Evolutionary conservation across 495 filamentous ascomycete species (phyloP).

Genomic region (Penicillium bialowiezense): DNA sequence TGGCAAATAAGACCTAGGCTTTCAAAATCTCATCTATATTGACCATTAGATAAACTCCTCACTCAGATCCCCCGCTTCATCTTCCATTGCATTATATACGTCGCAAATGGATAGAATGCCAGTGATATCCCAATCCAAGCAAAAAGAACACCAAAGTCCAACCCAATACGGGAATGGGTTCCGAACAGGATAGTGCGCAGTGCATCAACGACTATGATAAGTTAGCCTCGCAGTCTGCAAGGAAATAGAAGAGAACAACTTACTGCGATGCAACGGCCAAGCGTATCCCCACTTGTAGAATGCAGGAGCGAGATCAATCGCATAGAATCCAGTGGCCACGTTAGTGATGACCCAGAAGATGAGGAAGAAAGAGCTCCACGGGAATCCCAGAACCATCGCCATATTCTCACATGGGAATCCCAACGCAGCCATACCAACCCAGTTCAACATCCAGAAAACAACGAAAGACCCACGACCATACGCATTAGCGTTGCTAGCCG

Average conservation of each 20-base stretch:
- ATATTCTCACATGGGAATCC: conserved; percentile 72
- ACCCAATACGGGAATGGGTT: conserved; percentile 57
- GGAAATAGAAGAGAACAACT: no score
- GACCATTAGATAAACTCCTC: no score
- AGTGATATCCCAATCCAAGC: conserved; percentile 58
- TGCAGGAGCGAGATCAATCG: conserved; percentile 52
- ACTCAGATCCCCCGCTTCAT: conserved; percentile 31
- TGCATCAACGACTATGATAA: conserved; percentile 55
- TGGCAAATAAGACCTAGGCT: no score
- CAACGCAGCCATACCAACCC: conserved; percentile 64
- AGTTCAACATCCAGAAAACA: conserved; percentile 77
- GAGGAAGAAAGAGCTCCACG: conserved; percentile 67
- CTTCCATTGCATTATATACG: conserved; percentile 59
- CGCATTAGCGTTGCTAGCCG: conserved; percentile 49
- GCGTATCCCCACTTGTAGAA: conserved; percentile 71
- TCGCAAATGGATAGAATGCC: conserved; percentile 58
- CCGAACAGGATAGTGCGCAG: conserved; percentile 62
- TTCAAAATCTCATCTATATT: no score
- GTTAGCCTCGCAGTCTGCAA: no score
- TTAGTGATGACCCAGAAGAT: conserved; percentile 79
- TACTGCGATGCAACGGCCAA: conserved; percentile 67
- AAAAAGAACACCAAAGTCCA: conserved; percentile 64
- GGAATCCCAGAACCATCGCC: conserved; percentile 64
- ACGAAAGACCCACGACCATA: conserved; percentile 61
- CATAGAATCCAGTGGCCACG: conserved; percentile 63